These are phyloP conservation scores for Apiospora arundinis DNA, from an alignment of 2,329 filamentous ascomycete genomes.

Conservation along the genomic window DNA sequence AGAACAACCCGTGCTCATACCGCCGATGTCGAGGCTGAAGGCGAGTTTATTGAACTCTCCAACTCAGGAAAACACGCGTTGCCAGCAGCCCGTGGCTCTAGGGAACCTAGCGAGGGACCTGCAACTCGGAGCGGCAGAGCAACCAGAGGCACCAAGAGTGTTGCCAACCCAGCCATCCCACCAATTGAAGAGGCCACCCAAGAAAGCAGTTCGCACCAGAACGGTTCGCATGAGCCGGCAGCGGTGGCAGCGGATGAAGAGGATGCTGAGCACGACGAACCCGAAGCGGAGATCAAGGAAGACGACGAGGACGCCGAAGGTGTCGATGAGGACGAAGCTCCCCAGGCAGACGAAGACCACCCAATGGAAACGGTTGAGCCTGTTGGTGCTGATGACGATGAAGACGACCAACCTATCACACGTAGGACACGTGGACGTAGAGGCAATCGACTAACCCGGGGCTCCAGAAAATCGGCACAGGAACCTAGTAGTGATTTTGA, in stretches of 20 bases:
- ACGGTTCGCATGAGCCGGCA: constrained; percentile 35
- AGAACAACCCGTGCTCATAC: constrained; percentile 60
- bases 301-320: constrained; percentile 27
- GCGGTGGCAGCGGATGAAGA: constrained; percentile 30
- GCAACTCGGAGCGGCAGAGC: constrained; percentile 49
- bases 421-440: constrained; percentile 50
- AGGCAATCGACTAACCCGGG: constrained; percentile 53
- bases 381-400: constrained; percentile 51
- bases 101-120: constrained; percentile 63
- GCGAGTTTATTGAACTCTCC: constrained; percentile 63
- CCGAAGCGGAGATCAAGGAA: constrained; percentile 25
- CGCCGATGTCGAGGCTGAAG: constrained; percentile 60
- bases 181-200: constrained; percentile 59
- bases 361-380: constrained; percentile 40
- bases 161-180: constrained; percentile 55
- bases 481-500: constrained; percentile 68
- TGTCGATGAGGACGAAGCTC: constrained; percentile 30
- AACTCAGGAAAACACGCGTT: constrained; percentile 65
- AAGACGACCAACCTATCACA: constrained; percentile 55
- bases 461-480: constrained; percentile 53
- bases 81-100: constrained; percentile 53
- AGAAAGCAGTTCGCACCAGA: constrained; percentile 51
- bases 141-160: constrained; percentile 57
- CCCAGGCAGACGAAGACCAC: constrained; percentile 35
- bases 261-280: constrained; percentile 20